Conservation (phyloP, 2,329 filamentous ascomycete species). For the Parascedosporium putredinis region DNA sequence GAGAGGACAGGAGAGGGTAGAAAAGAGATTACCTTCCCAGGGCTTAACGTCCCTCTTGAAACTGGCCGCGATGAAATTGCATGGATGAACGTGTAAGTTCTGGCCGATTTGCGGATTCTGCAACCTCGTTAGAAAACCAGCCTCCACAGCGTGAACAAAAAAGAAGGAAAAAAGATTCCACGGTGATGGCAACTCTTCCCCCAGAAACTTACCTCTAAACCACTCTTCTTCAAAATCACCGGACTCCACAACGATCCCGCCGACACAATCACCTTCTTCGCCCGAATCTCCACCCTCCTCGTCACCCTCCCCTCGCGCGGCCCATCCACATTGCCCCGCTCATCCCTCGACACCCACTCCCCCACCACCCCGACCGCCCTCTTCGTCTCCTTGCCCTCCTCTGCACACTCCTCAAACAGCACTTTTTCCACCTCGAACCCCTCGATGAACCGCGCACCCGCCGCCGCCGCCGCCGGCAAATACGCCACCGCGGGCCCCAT, state of each 20-base stretch:
- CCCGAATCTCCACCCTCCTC: constrained; percentile 60
- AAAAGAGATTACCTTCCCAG: constrained; percentile 55
- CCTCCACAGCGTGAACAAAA: not conserved
- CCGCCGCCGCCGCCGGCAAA: constrained; percentile 66
- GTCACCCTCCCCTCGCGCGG: constrained; percentile 34
- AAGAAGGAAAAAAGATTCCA: not conserved
- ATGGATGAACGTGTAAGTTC: constrained; percentile 75
- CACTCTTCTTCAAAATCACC: constrained; percentile 64
- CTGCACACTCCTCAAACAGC: constrained; percentile 52
- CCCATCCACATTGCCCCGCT: constrained; percentile 38
- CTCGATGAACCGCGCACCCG: constrained; percentile 75
- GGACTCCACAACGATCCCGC: constrained; percentile 70
- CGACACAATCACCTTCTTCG: constrained; percentile 72
- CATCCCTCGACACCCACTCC: constrained; percentile 63
- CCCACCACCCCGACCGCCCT: constrained; percentile 63
- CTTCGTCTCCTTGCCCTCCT: constrained; percentile 28
- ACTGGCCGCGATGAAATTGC: constrained; percentile 45
- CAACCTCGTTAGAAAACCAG: not conserved
- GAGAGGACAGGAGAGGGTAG: not conserved
- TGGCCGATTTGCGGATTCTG: constrained; percentile 70
- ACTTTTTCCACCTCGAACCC: constrained; percentile 65
- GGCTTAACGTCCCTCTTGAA: constrained; percentile 61
- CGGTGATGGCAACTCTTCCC: too few species aligned
- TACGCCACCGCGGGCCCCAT: constrained; percentile 68
- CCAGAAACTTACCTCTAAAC: constrained; percentile 49